Conservation (phyloP, 352 stramenopile genomes). For the Phytophthora syringae region DNA sequence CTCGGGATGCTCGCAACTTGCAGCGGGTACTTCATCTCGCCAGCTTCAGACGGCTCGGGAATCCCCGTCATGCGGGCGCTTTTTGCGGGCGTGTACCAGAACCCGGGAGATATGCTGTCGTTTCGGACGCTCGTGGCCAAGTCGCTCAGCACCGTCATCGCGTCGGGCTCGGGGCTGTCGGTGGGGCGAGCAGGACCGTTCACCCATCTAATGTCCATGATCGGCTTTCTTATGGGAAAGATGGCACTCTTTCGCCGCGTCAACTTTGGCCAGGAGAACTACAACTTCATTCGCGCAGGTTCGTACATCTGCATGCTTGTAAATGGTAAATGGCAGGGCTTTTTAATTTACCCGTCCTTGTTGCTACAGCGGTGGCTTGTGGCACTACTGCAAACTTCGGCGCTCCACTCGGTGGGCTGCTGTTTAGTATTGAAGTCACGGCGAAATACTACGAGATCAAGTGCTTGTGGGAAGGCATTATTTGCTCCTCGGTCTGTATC, state of each 20-base stretch:
- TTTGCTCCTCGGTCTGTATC: constrained; percentile 83
- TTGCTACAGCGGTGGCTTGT: constrained; percentile 61
- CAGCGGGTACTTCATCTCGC: constrained; percentile 67
- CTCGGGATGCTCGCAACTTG: constrained; percentile 63
- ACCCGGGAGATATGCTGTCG: constrained; percentile 77
- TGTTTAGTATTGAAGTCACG: constrained; percentile 89
- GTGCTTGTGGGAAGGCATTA: constrained; percentile 86
- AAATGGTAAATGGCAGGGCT: background rate
- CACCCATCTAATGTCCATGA: constrained; percentile 78
- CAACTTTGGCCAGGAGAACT: constrained; percentile 81
- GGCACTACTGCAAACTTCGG: constrained; percentile 87
- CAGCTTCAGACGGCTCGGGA: constrained; percentile 75
- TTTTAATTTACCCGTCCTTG: background rate
- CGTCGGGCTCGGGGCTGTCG: constrained; percentile 73
- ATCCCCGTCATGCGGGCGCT: constrained; percentile 87
- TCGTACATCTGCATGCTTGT: constrained; percentile 1
- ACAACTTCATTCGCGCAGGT: constrained; percentile 76
- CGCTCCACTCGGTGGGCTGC: constrained; percentile 73
- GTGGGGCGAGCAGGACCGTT: constrained; percentile 77
- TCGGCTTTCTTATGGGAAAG: constrained; percentile 72
- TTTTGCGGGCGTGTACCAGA: constrained; percentile 83
- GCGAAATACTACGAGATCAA: constrained; percentile 89
- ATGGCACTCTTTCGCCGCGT: constrained; percentile 71
- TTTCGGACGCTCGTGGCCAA: constrained; percentile 74
- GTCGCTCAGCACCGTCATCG: constrained; percentile 74